These are phyloP conservation scores for Hippophae gyantsensis DNA, from an alignment of 306 rosid species.

Conservation along the genomic window DNA sequence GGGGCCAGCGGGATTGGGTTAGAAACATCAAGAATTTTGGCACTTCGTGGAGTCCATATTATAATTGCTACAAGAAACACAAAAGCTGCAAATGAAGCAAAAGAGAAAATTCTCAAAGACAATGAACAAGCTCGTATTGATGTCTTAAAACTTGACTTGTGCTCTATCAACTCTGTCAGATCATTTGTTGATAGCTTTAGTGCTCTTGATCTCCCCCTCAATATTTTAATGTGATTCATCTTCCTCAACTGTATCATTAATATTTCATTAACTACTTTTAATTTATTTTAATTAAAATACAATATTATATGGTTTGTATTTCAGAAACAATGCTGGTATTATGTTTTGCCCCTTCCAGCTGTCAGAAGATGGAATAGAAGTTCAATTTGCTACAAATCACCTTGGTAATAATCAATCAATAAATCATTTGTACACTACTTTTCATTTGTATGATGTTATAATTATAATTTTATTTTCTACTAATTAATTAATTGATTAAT, in stretches of 20 bases:
- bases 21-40: slow-evolving; percentile 70
- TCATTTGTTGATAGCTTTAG: slow-evolving; percentile 50
- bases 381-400: slow-evolving; percentile 85
- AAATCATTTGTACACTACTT: not conserved
- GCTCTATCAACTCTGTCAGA: slow-evolving; percentile 52
- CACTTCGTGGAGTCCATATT: slow-evolving; percentile 57
- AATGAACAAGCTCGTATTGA: slow-evolving; percentile 41
- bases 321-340: slow-evolving; percentile 95
- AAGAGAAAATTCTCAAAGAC: slow-evolving; percentile 33
- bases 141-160: slow-evolving; percentile 60
- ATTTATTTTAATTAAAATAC: not conserved
- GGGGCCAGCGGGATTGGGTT: slow-evolving; percentile 95
- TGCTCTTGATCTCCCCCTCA: slow-evolving; percentile 73
- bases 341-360: slow-evolving; percentile 85
- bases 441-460: not conserved
- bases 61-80: slow-evolving; percentile 71
- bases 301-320: slow-evolving; percentile 10
- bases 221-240: slow-evolving; percentile 54
- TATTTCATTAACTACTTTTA: not conserved
- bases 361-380: slow-evolving; percentile 70
- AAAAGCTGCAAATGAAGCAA: slow-evolving; percentile 63
- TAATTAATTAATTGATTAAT: not conserved
- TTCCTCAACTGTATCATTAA: not conserved
- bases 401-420: slow-evolving; percentile 35
- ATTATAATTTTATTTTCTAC: not conserved